Conservation (phyloP, 352 stramenopile species). For the Phytophthora sojae region DNA sequence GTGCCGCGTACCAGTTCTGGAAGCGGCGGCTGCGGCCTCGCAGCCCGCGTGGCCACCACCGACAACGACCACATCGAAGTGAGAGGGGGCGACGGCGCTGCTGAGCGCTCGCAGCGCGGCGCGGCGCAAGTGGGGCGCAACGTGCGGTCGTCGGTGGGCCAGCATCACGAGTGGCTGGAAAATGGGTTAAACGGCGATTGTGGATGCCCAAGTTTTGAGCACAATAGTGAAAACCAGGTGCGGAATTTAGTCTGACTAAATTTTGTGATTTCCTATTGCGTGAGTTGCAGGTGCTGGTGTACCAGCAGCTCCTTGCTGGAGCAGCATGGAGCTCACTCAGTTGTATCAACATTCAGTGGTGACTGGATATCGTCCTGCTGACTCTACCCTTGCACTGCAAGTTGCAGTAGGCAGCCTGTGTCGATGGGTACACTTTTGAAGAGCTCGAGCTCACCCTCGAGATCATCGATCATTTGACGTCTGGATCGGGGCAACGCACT, state of each 20-base stretch:
- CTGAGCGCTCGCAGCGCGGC: conserved; percentile 26
- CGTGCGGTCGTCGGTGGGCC: conserved; percentile 16
- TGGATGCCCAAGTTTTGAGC: background rate
- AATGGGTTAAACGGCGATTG: conserved; percentile 12
- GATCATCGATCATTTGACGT: conserved; percentile 13
- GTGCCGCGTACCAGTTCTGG: conserved; percentile 46
- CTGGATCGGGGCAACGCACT: background rate
- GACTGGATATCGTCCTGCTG: background rate
- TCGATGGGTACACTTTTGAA: conserved; percentile 22
- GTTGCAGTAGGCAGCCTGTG: background rate
- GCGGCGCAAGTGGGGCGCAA: conserved; percentile 14
- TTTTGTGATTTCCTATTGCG: too few species aligned
- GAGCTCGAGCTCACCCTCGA: background rate
- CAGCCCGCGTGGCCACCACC: conserved; percentile 69
- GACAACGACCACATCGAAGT: conserved; percentile 70
- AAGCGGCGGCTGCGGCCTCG: conserved; percentile 62
- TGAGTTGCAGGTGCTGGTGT: too few species aligned
- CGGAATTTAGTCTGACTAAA: background rate
- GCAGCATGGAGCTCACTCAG: background rate
- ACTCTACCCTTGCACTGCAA: background rate
- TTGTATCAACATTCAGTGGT: background rate
- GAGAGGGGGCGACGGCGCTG: conserved; percentile 12
- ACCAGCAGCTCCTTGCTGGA: too few species aligned
- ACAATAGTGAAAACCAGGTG: background rate
- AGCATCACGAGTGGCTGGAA: conserved; percentile 42